Evolutionary conservation across 2,329 filamentous ascomycete species (phyloP), one percentile per base, ranked within the genome.

Genomic region (Aaosphaeria arxii): DNA sequence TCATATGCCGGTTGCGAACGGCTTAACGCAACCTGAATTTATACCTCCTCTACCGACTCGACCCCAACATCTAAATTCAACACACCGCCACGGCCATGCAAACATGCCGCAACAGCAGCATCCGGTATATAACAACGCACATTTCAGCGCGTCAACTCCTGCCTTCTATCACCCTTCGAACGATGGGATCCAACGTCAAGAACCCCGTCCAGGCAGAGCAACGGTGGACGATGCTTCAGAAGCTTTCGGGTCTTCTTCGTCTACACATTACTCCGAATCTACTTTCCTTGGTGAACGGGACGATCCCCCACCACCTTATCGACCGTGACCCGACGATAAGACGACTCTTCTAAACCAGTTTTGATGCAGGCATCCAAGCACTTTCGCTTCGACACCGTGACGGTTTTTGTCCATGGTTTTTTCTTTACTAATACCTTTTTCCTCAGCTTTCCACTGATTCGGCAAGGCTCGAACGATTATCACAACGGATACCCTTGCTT

Each of bases 1-100:
- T 7, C 55, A 59, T 40, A 69, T 69, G 63, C 64, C 64, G 11
- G 59, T 69, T 30, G 64, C 66, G 6, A 61, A 69, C 43, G 66
- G 66, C 6, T 58, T 49, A 17, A n/a, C 9, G 33, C 33, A 36
- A 9, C 54, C 58, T 30, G 51, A 61, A 33, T 13, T 51, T 1
- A 41, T 45, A 6, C 51, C 53, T 7, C 38, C 29, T 5, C 32
- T 56, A 6, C 52, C 59, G n/a, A 50, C 60, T 24, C 56, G 49
- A 39, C 44, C 9, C 29, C 48, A 51, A 9, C 46, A 43, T 3
- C 45, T 43, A 5, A 51, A 46, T 13, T 46, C 59, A 17, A 53
- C 52, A 24, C 17, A 24, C 17, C 17, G 3, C 3, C 17, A 24
- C 17, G 17, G 17, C 17, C 33, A 36, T 4, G 2, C 33, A 32